phyloP scores from a whole-genome alignment of 371 early-diverging fungal genomes.

The Blakeslea trispora region DNA sequence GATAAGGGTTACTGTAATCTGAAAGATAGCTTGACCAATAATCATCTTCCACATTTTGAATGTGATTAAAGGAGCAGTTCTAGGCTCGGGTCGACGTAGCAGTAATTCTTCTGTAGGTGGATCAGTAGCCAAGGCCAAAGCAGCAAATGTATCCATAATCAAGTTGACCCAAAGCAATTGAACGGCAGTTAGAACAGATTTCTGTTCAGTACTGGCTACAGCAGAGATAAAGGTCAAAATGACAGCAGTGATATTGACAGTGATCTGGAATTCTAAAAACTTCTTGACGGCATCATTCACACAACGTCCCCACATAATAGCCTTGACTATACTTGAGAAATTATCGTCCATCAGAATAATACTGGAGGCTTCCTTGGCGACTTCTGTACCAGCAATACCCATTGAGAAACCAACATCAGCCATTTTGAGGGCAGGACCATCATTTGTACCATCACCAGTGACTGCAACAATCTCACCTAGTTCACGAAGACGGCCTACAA shows the following conservation, averaged over 20 bases:
- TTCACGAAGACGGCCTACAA: conserved; percentile 64
- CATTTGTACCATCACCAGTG: conserved; percentile 77
- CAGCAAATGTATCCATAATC: conserved; percentile 76
- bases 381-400: conserved; percentile 79
- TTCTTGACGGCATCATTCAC: conserved; percentile 74
- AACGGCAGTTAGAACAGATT: conserved; percentile 61
- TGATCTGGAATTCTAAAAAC: conserved; percentile 75
- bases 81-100: conserved; percentile 56
- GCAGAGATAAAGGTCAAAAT: conserved; percentile 60
- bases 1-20: conserved; percentile 53
- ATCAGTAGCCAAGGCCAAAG: conserved; percentile 72
- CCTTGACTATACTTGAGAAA: conserved; percentile 71
- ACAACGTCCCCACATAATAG: conserved; percentile 73
- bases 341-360: conserved; percentile 78
- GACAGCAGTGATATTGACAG: conserved; percentile 71
- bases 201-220: conserved; percentile 36
- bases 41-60: conserved; percentile 73
- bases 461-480: conserved; percentile 72
- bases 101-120: conserved; percentile 60
- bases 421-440: conserved; percentile 72
- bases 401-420: conserved; percentile 78
- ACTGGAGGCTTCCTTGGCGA: conserved; percentile 72
- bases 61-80: conserved; percentile 60
- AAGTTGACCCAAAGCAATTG: conserved; percentile 79
- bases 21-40: conserved; percentile 56